A percentile compares a stretch with the other conserved stretches of the same genome.
These are phyloP conservation scores for Linnemannia zychae DNA, from an alignment of 192 early-diverging fungal genomes.

Conservation along the genomic window DNA sequence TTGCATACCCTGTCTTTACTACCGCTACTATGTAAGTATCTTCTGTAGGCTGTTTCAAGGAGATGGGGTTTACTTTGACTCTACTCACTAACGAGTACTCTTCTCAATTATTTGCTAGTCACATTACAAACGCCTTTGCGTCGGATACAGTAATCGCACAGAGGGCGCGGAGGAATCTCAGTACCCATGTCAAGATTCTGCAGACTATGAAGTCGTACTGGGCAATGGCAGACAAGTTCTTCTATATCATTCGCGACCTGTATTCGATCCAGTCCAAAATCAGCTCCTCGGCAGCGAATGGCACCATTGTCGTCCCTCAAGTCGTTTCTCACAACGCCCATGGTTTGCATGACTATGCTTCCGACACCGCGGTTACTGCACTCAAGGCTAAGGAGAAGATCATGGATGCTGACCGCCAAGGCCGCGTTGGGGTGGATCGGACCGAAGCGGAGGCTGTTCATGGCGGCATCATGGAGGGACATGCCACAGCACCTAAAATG, in stretches of 20 bases:
- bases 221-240: conserved; percentile 67
- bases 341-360: conserved; percentile 25
- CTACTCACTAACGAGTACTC: not conserved
- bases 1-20: conserved; percentile 63
- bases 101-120: conserved; percentile 11
- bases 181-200: conserved; percentile 55
- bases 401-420: not conserved
- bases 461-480: not conserved
- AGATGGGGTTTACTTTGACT: not conserved
- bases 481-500: conserved; percentile 24
- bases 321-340: conserved; percentile 43
- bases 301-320: conserved; percentile 36
- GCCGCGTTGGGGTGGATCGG: not conserved
- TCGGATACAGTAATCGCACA: conserved; percentile 48
- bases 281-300: conserved; percentile 35
- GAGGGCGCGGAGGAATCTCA: conserved; percentile 57
- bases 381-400: conserved; percentile 21
- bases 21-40: conserved; percentile 61
- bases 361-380: conserved; percentile 8
- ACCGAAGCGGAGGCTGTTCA: not conserved
- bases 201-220: conserved; percentile 61
- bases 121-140: conserved; percentile 64
- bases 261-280: conserved; percentile 58
- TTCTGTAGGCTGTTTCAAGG: not conserved
- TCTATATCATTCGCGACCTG: conserved; percentile 54